Evolutionary conservation across 2,329 filamentous ascomycete species (phyloP), one percentile per base, ranked within the genome.

Genomic region (Phaeosphaeria sp.): DNA sequence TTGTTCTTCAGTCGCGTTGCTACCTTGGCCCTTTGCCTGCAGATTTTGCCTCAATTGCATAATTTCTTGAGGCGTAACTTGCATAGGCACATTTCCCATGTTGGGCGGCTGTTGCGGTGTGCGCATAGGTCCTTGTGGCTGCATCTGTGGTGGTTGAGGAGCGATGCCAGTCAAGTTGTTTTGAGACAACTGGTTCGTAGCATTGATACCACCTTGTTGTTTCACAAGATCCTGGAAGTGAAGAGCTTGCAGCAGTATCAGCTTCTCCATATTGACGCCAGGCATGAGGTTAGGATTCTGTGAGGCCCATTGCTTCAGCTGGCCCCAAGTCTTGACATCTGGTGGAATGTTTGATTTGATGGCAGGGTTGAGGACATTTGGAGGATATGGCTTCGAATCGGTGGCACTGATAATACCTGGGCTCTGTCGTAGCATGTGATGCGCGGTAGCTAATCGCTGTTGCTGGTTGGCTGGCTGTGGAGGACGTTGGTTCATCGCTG

Each of bases 271-370:
- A 22, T 74, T 71, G 6, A 69, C 56, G 33, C 66, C 64, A 17
- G 69, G 65, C 15, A 72, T 44, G 13, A 72, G 56, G 33, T 56
- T 57, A 10, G 77, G 73, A 55, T 85, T 85, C 44, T 80, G 75
- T 25, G 69, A 66, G 17, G 81, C 81, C 77, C 83, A 85, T 52
- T 82, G 75, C 69, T 87, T 87, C 6, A 88, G 75, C 55, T 86
- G 82, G 9, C 80, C 81, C 85, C 85, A 88, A 2, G 80, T 82
- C 63, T 80, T 83, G 22, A 87, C 76, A 13, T 82, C 72, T 25
- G 80, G 80, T 6, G 85, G 84, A 10, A 85, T 47, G 42, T 54
- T 68, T 47, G 71, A 63, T 50, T 62, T 66, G 15, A 71, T 55
- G 41, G 60, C 62, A 25, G 60, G 52, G 46, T 66, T 71, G 15